Conservation (phyloP, 352 stramenopile species). For the Pythium chondricola region DNA sequence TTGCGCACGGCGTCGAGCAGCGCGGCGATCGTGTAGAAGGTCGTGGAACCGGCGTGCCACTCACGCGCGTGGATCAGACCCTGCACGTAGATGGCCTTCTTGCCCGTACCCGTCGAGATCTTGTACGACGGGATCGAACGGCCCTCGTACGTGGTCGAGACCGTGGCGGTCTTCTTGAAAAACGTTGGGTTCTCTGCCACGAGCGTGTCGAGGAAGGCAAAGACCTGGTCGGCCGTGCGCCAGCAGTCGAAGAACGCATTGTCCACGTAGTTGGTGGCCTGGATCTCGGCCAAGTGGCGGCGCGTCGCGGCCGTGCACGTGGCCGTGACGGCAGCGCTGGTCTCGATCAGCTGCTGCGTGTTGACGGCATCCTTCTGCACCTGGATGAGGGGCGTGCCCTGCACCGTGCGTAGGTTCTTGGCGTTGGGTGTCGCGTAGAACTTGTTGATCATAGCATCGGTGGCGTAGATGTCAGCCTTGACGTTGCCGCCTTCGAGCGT, state of each 20-base stretch:
- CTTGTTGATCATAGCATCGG: constrained; percentile 15
- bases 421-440: constrained; percentile 11
- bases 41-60: constrained; percentile 24
- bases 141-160: constrained; percentile 21
- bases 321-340: neutral
- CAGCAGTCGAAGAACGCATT: constrained; percentile 34
- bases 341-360: constrained; percentile 6
- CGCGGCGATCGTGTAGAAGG: constrained; percentile 21
- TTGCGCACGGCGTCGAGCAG: constrained; percentile 21
- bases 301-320: constrained; percentile 9
- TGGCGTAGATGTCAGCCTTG: constrained; percentile 24
- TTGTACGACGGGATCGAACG: constrained; percentile 24
- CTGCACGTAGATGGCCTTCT: constrained; percentile 23
- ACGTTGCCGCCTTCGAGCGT: constrained; percentile 6
- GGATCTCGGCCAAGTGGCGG: constrained; percentile 12
- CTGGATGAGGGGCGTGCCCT: constrained; percentile 10
- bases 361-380: constrained; percentile 8
- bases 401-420: constrained; percentile 9
- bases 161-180: constrained; percentile 20
- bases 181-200: constrained; percentile 20
- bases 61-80: constrained; percentile 29
- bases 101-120: constrained; percentile 18
- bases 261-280: constrained; percentile 20
- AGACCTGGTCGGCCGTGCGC: constrained; percentile 22
- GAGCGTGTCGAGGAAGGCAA: constrained; percentile 22